phyloP scores from a whole-genome alignment of 2,329 filamentous ascomycete genomes.

The Fusarium guadeloupense region DNA sequence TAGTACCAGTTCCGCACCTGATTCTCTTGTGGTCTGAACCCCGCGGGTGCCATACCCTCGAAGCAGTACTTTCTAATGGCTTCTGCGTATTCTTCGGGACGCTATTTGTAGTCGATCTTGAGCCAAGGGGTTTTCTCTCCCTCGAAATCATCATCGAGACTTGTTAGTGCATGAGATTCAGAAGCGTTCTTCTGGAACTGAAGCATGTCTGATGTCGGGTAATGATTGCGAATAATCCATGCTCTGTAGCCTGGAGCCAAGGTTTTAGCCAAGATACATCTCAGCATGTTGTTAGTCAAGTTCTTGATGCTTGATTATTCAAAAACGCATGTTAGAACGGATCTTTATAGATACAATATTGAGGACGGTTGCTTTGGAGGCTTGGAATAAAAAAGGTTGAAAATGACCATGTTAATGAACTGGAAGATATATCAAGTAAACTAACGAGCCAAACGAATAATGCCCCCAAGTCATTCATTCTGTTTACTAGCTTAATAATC shows the following conservation, averaged over 20 bases:
- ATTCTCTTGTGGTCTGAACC: background rate
- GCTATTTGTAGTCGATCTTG: background rate
- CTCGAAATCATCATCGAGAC: background rate
- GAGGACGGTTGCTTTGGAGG: no score
- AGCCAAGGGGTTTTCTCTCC: background rate
- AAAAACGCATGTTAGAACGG: no score
- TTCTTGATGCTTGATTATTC: no score
- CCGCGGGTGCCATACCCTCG: background rate
- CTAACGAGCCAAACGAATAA: no score
- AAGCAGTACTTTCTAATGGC: background rate
- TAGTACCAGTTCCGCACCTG: background rate
- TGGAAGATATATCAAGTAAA: no score
- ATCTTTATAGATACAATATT: no score
- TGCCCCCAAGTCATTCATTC: no score
- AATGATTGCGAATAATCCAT: background rate
- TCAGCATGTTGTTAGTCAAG: no score
- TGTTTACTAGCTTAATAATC: no score
- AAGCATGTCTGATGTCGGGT: background rate
- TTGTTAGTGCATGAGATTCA: background rate
- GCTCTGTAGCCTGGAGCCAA: background rate
- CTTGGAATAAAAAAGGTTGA: no score
- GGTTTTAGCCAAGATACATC: no score
- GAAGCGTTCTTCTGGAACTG: background rate
- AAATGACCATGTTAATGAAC: no score
- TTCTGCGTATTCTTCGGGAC: background rate